A percentile compares a stretch with the other conserved stretches of the same genome.
phyloP scores from a whole-genome alignment of 2,329 filamentous ascomycete species.

The Drechslerella dactyloides region DNA sequence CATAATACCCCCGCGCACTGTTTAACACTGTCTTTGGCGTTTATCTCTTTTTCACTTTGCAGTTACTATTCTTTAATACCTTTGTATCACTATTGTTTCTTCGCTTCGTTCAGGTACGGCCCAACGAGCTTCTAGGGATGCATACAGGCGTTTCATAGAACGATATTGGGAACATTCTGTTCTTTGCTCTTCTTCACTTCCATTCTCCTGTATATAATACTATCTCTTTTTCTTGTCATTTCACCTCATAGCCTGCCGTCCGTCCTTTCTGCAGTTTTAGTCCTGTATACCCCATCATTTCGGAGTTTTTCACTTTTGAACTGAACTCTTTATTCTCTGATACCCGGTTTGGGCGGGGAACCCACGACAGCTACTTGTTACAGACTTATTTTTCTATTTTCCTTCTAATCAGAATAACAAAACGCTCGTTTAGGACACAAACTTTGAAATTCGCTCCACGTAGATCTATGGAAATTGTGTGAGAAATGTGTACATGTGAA shows the following conservation, averaged over 20 bases:
- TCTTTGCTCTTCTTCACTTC: slow-evolving; percentile 5
- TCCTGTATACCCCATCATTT: slow-evolving; percentile 48
- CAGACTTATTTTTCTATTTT: slow-evolving; percentile 19
- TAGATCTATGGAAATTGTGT: no score
- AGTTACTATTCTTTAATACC: slow-evolving; percentile 30
- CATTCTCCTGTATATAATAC: slow-evolving; percentile 38
- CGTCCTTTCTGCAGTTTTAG: neutral
- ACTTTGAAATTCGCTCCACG: no score
- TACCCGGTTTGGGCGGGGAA: slow-evolving; percentile 48
- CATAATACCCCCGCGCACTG: slow-evolving; percentile 48
- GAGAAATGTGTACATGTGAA: no score
- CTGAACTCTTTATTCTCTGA: slow-evolving; percentile 13
- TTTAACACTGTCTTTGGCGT: slow-evolving; percentile 21
- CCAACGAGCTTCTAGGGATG: slow-evolving; percentile 35
- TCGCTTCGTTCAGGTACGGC: neutral
- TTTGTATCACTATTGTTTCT: slow-evolving; percentile 38
- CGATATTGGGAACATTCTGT: neutral
- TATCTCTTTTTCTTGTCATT: slow-evolving; percentile 12
- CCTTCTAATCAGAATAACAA: neutral
- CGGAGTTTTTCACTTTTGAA: slow-evolving; percentile 27
- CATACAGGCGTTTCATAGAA: slow-evolving; percentile 50
- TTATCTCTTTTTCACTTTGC: slow-evolving; percentile 10
- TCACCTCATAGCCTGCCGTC: slow-evolving; percentile 31
- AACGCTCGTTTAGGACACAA: no score
- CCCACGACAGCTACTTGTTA: slow-evolving; percentile 12